Evolutionary conservation across 2,329 filamentous ascomycete genomes (phyloP), one percentile per base, ranked within the genome.

Genomic region (Pezicula radicicola): DNA sequence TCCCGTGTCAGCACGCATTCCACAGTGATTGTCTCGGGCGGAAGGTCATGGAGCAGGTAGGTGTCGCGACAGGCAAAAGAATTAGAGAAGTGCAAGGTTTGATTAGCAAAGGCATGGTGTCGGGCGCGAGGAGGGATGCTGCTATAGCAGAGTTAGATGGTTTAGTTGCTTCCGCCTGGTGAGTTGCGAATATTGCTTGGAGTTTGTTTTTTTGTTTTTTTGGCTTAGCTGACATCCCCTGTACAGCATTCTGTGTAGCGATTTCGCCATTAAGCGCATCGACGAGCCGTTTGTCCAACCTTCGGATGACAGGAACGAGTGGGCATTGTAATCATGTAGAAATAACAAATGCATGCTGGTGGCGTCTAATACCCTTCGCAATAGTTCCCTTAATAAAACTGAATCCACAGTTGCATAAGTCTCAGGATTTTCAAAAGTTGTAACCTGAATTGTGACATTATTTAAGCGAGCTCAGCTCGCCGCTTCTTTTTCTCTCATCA

Each of bases 1-100:
- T 99, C 60, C 94, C 94, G 0, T 99, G 94, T 70, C 94, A 99
- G 74, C 94, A 99, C 71, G 89, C 92, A 3, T 99, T 99, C 66
- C 94, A 99, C 70, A 93, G 89, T 40, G 94, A 99, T 67, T 99
- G 94, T 68, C 73, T 99, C 46, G 93, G 91, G 0, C 86, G 84
- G 63, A 88, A 88, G 65, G 91, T 97, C 1, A 79, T 97, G 49
- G 89, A 93, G 68, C 86, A 91, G 58, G 85, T 87, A 1, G 90
- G 91, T 0, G 76, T 86, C 48, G 87, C 84, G 16, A 89, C 87
- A 70, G 84, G 87, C 15, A 86, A 86, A 68, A 79, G 89, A 59
- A 97, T 99, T 60, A 82, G 83, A 54, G 91, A 97, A 70, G 74
- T 96, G 59, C 92, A 97, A 74, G 79, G 83, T 49, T 87, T 92